Base-by-base conservation (phyloP, 2,329 filamentous ascomycete species). In the Microdochium nivale region DNA sequence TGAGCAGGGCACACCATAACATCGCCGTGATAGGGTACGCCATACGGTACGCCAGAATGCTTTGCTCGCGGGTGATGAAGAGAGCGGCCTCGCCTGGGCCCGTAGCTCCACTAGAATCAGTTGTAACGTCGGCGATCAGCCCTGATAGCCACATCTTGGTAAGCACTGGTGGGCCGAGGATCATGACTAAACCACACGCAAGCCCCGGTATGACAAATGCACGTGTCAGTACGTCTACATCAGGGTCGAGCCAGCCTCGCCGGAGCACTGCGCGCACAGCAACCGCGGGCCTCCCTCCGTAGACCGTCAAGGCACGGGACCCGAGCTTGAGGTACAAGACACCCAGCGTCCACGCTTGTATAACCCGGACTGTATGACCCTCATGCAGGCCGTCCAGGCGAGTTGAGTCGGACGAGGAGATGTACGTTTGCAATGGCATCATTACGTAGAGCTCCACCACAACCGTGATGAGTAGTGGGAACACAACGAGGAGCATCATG, bases 281-380 rank as follows among this genome's bases (percentile, higher is more conserved):
- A 49, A 82, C 77, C 1, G 90, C 86, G 1, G 87, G 79, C 3
- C 88, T 84, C 10, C 83, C 78, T 9, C 82, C 80, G 56, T 89
- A 78, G 61, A 85, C 78, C 13, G 86, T 74, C 23, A 90, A 76
- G 60, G 90, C 71, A 37, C 87, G 84, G 16, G 83, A 79, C 1
- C 81, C 81, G 60, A 97, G 82, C 57, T 95, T 91, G 27, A 95
- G 78, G 66, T 96, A 96, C 2, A 99, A 77, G 23, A 99, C 79
- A 3, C 94, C 94, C 1, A 99, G 75, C 0, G 91, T 95, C 90
- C 92, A 99, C 53, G 91, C 86, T 65, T 97, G 92, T 43, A 97
- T 85, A 55, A 97, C 78, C 55, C 95, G 87, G 43, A 97, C 81
- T 8, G 85, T 88, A 63, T 95, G 89, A 50, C 64, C 61, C 56